Percentiles rank a stretch among this genome's conserved stretches.
Evolutionary conservation across 139 green algal genomes (phyloP).

Genomic region (Micromonas pusilla): DNA sequence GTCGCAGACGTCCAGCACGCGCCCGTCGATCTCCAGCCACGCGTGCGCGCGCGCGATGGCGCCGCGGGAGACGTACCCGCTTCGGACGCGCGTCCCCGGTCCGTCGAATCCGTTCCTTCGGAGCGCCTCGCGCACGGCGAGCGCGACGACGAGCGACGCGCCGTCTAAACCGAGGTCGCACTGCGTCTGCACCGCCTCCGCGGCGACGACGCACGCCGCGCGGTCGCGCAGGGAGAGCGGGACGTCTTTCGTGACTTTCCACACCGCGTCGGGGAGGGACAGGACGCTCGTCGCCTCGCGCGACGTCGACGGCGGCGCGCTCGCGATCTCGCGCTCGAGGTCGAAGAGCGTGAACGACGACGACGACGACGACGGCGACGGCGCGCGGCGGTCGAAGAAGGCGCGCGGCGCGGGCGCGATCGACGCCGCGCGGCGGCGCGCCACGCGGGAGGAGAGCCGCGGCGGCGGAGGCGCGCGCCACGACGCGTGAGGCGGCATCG

Average conservation of each 20-base stretch:
- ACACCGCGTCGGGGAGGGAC: neutral
- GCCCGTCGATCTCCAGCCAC: slow-evolving; percentile 13
- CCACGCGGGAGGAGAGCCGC: too few species aligned
- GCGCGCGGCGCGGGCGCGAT: too few species aligned
- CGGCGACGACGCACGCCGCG: neutral
- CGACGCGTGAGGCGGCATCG: too few species aligned
- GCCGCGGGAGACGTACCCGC: neutral
- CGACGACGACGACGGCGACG: neutral
- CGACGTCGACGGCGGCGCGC: neutral
- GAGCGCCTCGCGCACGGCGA: neutral
- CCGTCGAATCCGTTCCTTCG: neutral
- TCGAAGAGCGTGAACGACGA: neutral
- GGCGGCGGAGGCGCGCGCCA: too few species aligned
- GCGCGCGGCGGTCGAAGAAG: too few species aligned
- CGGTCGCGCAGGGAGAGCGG: slow-evolving; percentile 2
- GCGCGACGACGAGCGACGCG: slow-evolving; percentile 1
- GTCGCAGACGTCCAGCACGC: slow-evolving; percentile 6
- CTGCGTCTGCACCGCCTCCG: slow-evolving; percentile 3
- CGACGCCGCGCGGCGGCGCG: too few species aligned
- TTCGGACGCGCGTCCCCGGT: neutral
- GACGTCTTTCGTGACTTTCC: neutral
- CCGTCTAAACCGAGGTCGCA: neutral
- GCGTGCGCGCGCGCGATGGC: neutral
- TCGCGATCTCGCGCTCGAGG: neutral
- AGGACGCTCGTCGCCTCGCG: neutral